Percentiles rank a stretch among this genome's conserved stretches.
Conservation (phyloP, 2,329 filamentous ascomycete genomes). For the Colletotrichum eremochloae region DNA sequence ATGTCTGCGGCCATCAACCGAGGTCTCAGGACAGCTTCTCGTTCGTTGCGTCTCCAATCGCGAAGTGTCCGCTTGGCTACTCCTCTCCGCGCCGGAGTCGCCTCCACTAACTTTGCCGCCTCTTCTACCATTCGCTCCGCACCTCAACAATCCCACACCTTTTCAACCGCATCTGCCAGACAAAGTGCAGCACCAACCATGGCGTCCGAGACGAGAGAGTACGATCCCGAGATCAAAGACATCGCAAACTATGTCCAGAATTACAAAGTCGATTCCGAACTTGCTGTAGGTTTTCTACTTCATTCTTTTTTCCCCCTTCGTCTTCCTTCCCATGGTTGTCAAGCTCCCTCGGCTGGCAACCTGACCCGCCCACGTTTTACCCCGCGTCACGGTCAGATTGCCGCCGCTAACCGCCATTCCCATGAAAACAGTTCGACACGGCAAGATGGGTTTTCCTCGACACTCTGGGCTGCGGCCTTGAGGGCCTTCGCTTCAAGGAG, state of each 20-base stretch:
- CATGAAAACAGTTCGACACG: constrained; percentile 81
- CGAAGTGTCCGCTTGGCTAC: constrained; percentile 53
- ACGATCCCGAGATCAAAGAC: constrained; percentile 93
- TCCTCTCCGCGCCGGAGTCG: constrained; percentile 53
- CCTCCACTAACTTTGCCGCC: constrained; percentile 51
- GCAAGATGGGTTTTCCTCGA: constrained; percentile 97
- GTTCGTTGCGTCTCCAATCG: constrained; percentile 64
- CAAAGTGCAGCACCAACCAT: constrained; percentile 64
- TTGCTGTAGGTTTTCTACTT: constrained; percentile 78
- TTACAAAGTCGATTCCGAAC: constrained; percentile 88
- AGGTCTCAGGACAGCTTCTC: constrained; percentile 67
- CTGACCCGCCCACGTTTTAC: constrained; percentile 37
- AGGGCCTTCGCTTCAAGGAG: constrained; percentile 95
- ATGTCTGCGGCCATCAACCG: constrained; percentile 68
- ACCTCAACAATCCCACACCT: constrained; percentile 56
- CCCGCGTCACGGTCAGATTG: constrained; percentile 40
- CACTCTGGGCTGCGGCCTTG: constrained; percentile 95
- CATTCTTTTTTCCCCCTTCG: background rate
- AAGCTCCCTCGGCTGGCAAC: background rate
- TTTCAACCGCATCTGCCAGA: constrained; percentile 64
- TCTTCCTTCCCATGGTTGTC: background rate
- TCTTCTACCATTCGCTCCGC: constrained; percentile 49
- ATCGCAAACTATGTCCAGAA: constrained; percentile 96
- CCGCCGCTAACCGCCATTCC: constrained; percentile 47
- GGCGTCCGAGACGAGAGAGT: constrained; percentile 70